Evolutionary conservation across 306 rosid species (phyloP), one percentile per base, ranked within the genome.

Genomic region (Dalbergia cultrata): DNA sequence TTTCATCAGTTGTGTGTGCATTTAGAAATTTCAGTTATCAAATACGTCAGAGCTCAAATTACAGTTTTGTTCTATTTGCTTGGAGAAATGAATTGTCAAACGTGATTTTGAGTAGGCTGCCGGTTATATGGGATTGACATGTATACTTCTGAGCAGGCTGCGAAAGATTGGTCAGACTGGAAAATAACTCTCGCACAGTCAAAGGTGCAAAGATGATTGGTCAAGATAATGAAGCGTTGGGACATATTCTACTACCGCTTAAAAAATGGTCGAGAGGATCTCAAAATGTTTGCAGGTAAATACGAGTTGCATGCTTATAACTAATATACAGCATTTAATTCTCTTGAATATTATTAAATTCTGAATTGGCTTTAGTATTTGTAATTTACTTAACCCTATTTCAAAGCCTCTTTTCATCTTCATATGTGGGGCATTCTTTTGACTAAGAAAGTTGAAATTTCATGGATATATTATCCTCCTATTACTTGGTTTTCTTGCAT

Each of bases 171-270:
- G 93, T 91, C 74, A 87, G 82, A 65, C 80, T 95, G 78, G 99
- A 95, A 87, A 93, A 84, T 76, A 90, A 85, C 82, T 95, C 98
- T 17, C 94, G 92, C 50, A 95, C 94, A 12, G 89, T 88, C 66
- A 89, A 93, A 85, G 96, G 94, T 73, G 97, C 99, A 44, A 92
- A 83, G 79, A 47, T 85, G 80, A 90, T 95, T 76, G 87, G 92
- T 63, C 93, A 91, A 87, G 98, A 95, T 64, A 88, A 76, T 81
- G 96, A 95, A 85, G 93, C 97, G 35, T 70, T 91, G 75, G 84
- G 87, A 61, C 88, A 90, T 72, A 79, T 95, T 86, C 86, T 95
- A 74, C 78, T 83, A 41, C 97, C 90, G 9, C 79, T 95, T 54
- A 90, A 84, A 80, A 87, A 81, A 83, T 93, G 98, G 93, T 85